phyloP scores from a whole-genome alignment of 768 basidiomycete species.

The Pisolithus tinctorius region DNA sequence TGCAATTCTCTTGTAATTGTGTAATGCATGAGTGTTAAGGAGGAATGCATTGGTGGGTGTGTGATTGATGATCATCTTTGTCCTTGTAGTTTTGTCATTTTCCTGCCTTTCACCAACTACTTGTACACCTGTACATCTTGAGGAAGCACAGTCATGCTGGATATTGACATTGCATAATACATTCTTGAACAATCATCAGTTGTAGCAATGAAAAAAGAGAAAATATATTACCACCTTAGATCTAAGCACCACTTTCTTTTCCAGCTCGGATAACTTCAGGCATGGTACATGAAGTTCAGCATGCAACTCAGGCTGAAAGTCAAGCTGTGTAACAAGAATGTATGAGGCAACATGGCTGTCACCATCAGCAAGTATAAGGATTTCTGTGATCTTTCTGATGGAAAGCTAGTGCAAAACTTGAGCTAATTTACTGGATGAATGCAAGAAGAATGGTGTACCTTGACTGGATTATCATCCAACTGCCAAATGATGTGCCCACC shows the following conservation, averaged over 20 bases:
- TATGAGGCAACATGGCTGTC: background rate
- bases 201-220: background rate
- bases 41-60: no score
- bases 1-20: no score
- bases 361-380: background rate
- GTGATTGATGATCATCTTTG: no score
- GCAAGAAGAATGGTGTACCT: background rate
- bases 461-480: background rate
- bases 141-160: no score
- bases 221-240: conserved; percentile 1
- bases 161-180: conserved; percentile 16
- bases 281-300: conserved; percentile 1
- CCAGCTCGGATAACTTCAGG: conserved; percentile 1
- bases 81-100: no score
- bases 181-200: conserved; percentile 4
- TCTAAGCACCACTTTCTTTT: background rate
- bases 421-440: background rate
- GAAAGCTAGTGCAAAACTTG: background rate
- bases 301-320: conserved; percentile 5
- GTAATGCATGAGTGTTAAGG: no score
- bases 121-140: no score
- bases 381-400: conserved; percentile 4
- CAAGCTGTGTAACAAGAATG: background rate
- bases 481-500: conserved; percentile 1
- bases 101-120: no score